Percentiles rank a stretch among this genome's conserved stretches.
Evolutionary conservation across 2,329 filamentous ascomycete genomes (phyloP).

Genomic region (Amauroascus niger): DNA sequence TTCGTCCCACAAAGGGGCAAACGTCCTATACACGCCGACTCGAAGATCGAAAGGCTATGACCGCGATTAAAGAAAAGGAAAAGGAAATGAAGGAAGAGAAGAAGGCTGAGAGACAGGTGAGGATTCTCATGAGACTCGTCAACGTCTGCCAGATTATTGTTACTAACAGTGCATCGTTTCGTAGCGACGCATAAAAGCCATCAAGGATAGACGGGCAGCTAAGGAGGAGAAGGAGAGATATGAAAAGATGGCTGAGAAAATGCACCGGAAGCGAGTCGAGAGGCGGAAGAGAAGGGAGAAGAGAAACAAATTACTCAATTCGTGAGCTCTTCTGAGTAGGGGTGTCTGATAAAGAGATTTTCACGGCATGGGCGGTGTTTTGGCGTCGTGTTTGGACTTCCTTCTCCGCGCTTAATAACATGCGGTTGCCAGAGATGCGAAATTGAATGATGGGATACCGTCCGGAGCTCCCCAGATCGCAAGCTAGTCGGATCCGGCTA

Average conservation of each 20-base stretch:
- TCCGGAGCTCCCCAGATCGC: no score
- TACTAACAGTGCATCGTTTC: constrained; percentile 14
- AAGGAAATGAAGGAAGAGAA: constrained; percentile 95
- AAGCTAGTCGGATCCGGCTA: no score
- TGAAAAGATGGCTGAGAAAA: constrained; percentile 90
- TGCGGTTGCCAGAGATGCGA: no score
- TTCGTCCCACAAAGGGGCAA: constrained; percentile 69
- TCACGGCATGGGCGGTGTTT: background rate
- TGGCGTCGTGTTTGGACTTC: background rate
- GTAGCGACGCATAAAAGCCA: constrained; percentile 63
- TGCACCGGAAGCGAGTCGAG: constrained; percentile 93
- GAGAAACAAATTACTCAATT: constrained; percentile 53
- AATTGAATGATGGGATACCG: no score
- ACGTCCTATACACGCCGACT: constrained; percentile 69
- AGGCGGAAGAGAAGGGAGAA: constrained; percentile 91
- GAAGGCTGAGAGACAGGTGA: constrained; percentile 73
- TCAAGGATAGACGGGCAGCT: constrained; percentile 74
- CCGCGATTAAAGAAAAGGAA: constrained; percentile 82
- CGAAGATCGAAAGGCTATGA: constrained; percentile 57
- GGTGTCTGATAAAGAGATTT: background rate
- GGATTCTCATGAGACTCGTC: constrained; percentile 19
- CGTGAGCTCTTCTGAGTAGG: constrained; percentile 20
- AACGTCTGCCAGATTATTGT: background rate
- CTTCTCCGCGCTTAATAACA: no score
- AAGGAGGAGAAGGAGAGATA: constrained; percentile 93